These are phyloP conservation scores for Aureobasidium lini DNA, from an alignment of 2,329 filamentous ascomycete species.

Conservation along the genomic window DNA sequence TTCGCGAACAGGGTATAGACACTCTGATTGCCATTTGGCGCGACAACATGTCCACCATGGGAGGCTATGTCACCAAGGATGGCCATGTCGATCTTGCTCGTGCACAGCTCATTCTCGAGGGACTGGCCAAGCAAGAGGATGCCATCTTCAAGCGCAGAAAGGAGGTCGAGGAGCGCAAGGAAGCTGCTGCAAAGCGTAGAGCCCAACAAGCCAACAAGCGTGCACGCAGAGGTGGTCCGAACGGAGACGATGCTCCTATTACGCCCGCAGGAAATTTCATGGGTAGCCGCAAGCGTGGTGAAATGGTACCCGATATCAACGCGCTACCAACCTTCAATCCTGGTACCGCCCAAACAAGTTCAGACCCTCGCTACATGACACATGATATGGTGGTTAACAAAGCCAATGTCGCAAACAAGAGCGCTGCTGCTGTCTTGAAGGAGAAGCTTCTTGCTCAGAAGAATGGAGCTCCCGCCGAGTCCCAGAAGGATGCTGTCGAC, in stretches of 20 bases:
- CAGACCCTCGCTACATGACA: constrained; percentile 53
- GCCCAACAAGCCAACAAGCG: constrained; percentile 44
- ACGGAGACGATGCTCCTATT: constrained; percentile 24
- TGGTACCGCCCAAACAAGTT: constrained; percentile 45
- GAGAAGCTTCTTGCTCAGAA: constrained; percentile 58
- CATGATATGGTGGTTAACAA: constrained; percentile 79
- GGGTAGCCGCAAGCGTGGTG: constrained; percentile 21
- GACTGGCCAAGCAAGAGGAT: constrained; percentile 86
- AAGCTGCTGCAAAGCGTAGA: constrained; percentile 71
- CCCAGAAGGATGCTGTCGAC: constrained; percentile 19
- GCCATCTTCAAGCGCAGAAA: constrained; percentile 84
- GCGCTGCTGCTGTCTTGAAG: constrained; percentile 82
- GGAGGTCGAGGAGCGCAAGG: constrained; percentile 75
- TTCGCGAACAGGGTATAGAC: constrained; percentile 94
- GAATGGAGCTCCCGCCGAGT: constrained; percentile 25
- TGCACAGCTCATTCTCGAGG: constrained; percentile 80
- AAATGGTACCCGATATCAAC: constrained; percentile 30
- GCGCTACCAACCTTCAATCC: constrained; percentile 52
- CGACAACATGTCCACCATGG: constrained; percentile 84
- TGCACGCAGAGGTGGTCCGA: constrained; percentile 22
- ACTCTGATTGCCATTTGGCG: constrained; percentile 95
- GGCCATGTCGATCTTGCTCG: constrained; percentile 80
- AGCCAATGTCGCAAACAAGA: constrained; percentile 82
- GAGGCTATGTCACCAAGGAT: constrained; percentile 92
- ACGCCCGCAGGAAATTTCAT: constrained; percentile 22